These are phyloP conservation scores for Sugiyamaella mastotermitis DNA, from an alignment of 805 yeast species.

Conservation along the genomic window DNA sequence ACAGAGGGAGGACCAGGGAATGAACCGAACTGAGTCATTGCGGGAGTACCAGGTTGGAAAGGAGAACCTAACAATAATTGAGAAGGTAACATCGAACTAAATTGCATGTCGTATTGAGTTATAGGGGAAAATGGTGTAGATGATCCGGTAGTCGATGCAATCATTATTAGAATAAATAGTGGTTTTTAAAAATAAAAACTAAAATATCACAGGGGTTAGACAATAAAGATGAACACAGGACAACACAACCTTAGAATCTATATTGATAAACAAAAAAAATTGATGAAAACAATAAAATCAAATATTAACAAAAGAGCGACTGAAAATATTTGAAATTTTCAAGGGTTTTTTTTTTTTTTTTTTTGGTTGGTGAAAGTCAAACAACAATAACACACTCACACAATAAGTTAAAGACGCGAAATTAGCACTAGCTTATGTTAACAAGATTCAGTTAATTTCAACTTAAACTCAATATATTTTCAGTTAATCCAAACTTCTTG, in stretches of 20 bases:
- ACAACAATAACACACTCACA: too few relatives aligned
- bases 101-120: slow-evolving; percentile 29
- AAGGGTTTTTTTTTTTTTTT: too few relatives aligned
- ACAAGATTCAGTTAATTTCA: too few relatives aligned
- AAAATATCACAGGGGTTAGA: slow-evolving; percentile 1
- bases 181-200: slow-evolving; percentile 3
- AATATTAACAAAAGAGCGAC: too few relatives aligned
- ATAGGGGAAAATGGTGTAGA: slow-evolving; percentile 18
- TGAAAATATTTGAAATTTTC: too few relatives aligned
- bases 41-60: slow-evolving; percentile 31
- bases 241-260: slow-evolving; percentile 1
- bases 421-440: too few relatives aligned
- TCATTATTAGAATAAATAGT: slow-evolving; percentile 1
- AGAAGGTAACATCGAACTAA: slow-evolving; percentile 30
- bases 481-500: too few relatives aligned
- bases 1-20: slow-evolving; percentile 10
- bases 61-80: slow-evolving; percentile 33
- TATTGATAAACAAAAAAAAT: background rate
- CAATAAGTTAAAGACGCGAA: too few relatives aligned
- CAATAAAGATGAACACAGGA: slow-evolving; percentile 6
- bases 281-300: background rate
- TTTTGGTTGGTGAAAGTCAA: too few relatives aligned
- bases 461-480: too few relatives aligned
- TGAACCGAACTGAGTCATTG: slow-evolving; percentile 24
- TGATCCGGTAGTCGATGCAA: slow-evolving; percentile 8